These are phyloP conservation scores for Nitzschia putrida DNA, from an alignment of 108 stramenopile genomes.

Conservation along the genomic window DNA sequence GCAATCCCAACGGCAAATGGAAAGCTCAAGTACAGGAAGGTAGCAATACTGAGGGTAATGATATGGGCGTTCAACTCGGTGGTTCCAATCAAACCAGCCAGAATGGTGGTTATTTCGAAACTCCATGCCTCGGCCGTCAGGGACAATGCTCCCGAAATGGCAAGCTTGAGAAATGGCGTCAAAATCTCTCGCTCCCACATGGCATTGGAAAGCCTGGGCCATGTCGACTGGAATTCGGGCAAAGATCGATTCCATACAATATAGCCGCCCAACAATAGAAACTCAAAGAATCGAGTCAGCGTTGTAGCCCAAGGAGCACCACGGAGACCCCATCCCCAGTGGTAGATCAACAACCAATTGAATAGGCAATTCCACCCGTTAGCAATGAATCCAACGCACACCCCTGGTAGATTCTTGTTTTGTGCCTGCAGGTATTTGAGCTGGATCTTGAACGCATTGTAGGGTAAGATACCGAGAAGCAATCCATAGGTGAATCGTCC, in stretches of 20 bases:
- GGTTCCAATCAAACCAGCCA: conserved; percentile 45
- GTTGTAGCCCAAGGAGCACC: conserved; percentile 55
- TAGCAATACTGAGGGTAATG: conserved; percentile 38
- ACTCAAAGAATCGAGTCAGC: conserved; percentile 34
- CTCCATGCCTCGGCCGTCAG: conserved; percentile 42
- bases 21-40: conserved; percentile 41
- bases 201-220: conserved; percentile 25
- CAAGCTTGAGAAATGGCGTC: conserved; percentile 25
- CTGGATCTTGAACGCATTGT: conserved; percentile 41
- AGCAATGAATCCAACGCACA: conserved; percentile 41
- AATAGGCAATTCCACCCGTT: conserved; percentile 47
- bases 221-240: conserved; percentile 23
- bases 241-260: conserved; percentile 14
- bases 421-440: conserved; percentile 51
- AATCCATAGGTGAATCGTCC: conserved; percentile 41
- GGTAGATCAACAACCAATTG: conserved; percentile 46
- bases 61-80: conserved; percentile 41
- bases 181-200: conserved; percentile 20
- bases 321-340: conserved; percentile 24
- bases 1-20: conserved; percentile 49
- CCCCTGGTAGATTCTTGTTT: conserved; percentile 34
- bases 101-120: conserved; percentile 50
- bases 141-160: conserved; percentile 40
- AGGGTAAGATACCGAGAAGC: conserved; percentile 50
- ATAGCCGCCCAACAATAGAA: conserved; percentile 32